Conservation (phyloP, 352 stramenopile genomes). For the Phytophthora boehmeriae region DNA sequence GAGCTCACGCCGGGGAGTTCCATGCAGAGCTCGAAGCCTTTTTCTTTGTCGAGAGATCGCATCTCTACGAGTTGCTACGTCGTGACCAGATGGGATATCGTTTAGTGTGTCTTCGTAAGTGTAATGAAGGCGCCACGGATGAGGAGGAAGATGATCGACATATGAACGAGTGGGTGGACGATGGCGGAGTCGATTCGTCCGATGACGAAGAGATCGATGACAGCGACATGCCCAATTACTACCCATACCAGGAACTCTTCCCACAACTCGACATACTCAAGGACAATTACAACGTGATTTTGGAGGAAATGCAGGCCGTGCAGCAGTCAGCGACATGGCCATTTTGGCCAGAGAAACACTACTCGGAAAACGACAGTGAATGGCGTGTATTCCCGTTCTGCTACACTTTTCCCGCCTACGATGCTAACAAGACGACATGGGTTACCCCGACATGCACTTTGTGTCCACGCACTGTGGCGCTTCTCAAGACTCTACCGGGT, state of each 20-base stretch:
- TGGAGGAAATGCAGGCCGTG: slow-evolving; percentile 76
- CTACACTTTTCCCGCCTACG: slow-evolving; percentile 91
- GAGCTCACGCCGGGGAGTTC: slow-evolving; percentile 48
- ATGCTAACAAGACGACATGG: slow-evolving; percentile 85
- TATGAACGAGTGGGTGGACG: slow-evolving; percentile 34
- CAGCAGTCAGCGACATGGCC: slow-evolving; percentile 68
- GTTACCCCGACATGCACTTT: slow-evolving; percentile 72
- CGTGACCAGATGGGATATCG: slow-evolving; percentile 58
- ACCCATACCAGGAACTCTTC: slow-evolving; percentile 73
- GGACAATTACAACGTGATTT: slow-evolving; percentile 72
- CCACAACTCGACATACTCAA: slow-evolving; percentile 80
- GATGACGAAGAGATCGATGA: slow-evolving; percentile 78
- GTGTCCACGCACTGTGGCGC: slow-evolving; percentile 80
- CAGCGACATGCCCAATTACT: slow-evolving; percentile 77
- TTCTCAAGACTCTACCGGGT: slow-evolving; percentile 66
- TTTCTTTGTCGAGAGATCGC: slow-evolving; percentile 58
- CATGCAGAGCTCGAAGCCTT: slow-evolving; percentile 59
- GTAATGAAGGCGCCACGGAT: slow-evolving; percentile 27
- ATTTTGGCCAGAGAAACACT: slow-evolving; percentile 89
- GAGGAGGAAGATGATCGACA: slow-evolving; percentile 43
- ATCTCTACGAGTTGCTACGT: slow-evolving; percentile 50
- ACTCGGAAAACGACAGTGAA: slow-evolving; percentile 70
- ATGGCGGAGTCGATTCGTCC: slow-evolving; percentile 37
- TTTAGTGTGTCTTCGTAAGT: slow-evolving; percentile 54
- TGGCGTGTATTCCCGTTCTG: slow-evolving; percentile 91